phyloP scores from a whole-genome alignment of 2,329 filamentous ascomycete genomes.

The Cytospora piceicola region DNA sequence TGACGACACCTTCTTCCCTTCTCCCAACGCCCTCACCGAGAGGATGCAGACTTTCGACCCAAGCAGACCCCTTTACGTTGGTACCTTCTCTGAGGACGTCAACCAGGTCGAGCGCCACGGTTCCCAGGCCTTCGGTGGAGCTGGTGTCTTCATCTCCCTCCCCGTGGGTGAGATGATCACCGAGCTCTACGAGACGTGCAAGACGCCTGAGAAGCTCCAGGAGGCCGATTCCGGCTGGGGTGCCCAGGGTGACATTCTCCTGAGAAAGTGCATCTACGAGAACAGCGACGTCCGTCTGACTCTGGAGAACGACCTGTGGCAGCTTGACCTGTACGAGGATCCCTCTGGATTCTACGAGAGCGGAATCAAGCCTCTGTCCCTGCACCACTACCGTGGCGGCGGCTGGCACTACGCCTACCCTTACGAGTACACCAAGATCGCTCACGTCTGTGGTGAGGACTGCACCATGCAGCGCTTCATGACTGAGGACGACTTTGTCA shows the following conservation, averaged over 20 bases:
- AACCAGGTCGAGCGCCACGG: constrained; percentile 64
- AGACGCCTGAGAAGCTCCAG: constrained; percentile 53
- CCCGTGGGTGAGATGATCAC: constrained; percentile 42
- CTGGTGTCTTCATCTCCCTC: constrained; percentile 64
- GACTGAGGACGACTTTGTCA: constrained; percentile 56
- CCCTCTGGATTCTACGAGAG: constrained; percentile 68
- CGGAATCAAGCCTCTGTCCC: constrained; percentile 61
- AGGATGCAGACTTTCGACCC: constrained; percentile 58
- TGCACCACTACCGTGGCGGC: constrained; percentile 68
- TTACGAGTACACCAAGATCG: constrained; percentile 59
- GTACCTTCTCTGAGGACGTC: constrained; percentile 64
- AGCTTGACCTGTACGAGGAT: constrained; percentile 64
- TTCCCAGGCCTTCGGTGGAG: constrained; percentile 66
- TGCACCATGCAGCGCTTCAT: constrained; percentile 63
- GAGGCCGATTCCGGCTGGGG: constrained; percentile 63
- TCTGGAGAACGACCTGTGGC: constrained; percentile 60
- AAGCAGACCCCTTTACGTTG: constrained; percentile 59
- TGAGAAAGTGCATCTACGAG: constrained; percentile 67
- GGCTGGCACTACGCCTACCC: constrained; percentile 60
- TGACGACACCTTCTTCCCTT: constrained; percentile 68
- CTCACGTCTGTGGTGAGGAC: constrained; percentile 63
- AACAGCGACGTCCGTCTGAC: constrained; percentile 63
- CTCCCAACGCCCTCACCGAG: constrained; percentile 57
- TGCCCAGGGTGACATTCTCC: constrained; percentile 63
- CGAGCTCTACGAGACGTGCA: constrained; percentile 41